Conservation (phyloP, 1,284 basidiomycete species). For the Melampsora americana region DNA sequence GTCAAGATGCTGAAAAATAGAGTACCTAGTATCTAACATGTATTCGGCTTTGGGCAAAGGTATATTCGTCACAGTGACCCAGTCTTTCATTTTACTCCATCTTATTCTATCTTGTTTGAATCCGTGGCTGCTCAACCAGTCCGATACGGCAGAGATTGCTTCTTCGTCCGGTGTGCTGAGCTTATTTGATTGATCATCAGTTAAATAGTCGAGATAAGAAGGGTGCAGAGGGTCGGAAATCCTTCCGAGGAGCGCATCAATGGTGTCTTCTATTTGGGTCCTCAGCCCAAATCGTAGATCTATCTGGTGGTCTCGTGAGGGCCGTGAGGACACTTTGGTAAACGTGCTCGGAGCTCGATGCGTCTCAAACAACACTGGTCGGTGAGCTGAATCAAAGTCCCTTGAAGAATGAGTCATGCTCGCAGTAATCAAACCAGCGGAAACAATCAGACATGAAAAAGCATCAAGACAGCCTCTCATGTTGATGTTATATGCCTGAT, state of each 20-base stretch:
- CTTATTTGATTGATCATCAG: constrained; percentile 17
- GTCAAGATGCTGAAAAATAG: constrained; percentile 27
- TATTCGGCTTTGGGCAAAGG: constrained; percentile 27
- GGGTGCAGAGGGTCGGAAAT: constrained; percentile 33
- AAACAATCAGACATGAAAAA: no score
- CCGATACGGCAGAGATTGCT: constrained; percentile 24
- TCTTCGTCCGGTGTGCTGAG: constrained; percentile 21
- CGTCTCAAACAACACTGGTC: constrained; percentile 16
- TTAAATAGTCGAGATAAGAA: constrained; percentile 16
- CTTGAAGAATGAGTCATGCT: not conserved
- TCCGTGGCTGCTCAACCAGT: constrained; percentile 21
- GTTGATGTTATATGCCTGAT: no score
- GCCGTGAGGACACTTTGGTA: constrained; percentile 1
- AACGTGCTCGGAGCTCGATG: constrained; percentile 22
- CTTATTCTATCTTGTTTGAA: constrained; percentile 3
- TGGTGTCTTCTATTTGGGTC: constrained; percentile 15
- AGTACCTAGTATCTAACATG: constrained; percentile 39
- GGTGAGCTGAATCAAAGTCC: not conserved
- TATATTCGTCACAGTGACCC: constrained; percentile 28
- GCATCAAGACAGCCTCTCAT: no score
- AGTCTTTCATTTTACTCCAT: constrained; percentile 32
- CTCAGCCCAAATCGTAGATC: constrained; percentile 32
- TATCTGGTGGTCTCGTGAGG: constrained; percentile 19
- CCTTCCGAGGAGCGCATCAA: constrained; percentile 33
- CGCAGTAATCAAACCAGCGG: not conserved